phyloP scores from a whole-genome alignment of 23 red algal genomes.

The Agarophyton chilense region DNA sequence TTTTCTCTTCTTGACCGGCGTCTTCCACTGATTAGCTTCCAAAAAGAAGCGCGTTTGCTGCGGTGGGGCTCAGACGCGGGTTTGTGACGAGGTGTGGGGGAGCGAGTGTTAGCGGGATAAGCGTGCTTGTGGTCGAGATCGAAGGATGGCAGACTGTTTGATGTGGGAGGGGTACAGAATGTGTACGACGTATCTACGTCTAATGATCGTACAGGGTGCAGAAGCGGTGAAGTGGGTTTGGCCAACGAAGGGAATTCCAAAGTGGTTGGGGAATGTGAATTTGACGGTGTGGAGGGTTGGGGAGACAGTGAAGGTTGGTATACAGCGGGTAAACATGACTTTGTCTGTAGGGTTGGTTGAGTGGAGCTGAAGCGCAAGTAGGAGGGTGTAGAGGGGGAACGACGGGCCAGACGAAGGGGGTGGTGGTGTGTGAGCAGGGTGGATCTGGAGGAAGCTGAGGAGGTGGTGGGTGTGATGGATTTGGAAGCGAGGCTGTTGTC shows the following conservation, averaged over 20 bases:
- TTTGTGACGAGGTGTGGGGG: neutral
- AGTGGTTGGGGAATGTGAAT: constrained; percentile 7
- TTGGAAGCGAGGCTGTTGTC: neutral
- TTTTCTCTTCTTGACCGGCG: neutral
- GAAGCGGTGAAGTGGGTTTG: neutral
- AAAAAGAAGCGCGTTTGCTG: constrained; percentile 29
- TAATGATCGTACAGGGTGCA: neutral
- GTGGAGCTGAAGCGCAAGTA: neutral
- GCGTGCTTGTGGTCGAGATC: neutral
- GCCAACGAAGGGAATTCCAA: neutral
- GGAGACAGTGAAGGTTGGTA: neutral
- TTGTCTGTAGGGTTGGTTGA: neutral
- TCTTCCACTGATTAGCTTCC: neutral
- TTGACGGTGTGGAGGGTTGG: constrained; percentile 1
- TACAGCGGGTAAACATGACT: neutral
- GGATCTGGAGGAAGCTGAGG: neutral
- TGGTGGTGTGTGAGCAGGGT: neutral
- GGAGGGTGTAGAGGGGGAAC: neutral
- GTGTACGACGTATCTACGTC: constrained; percentile 5
- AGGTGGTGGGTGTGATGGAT: neutral
- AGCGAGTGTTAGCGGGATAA: neutral
- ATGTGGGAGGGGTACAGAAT: constrained; percentile 10
- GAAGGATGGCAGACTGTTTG: constrained; percentile 1
- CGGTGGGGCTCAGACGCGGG: neutral
- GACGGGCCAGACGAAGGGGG: neutral